Percentiles rank a stretch among this genome's conserved stretches.
Evolutionary conservation across 768 basidiomycete genomes (phyloP).

Genomic region (Macrolepiota fuliginosa): DNA sequence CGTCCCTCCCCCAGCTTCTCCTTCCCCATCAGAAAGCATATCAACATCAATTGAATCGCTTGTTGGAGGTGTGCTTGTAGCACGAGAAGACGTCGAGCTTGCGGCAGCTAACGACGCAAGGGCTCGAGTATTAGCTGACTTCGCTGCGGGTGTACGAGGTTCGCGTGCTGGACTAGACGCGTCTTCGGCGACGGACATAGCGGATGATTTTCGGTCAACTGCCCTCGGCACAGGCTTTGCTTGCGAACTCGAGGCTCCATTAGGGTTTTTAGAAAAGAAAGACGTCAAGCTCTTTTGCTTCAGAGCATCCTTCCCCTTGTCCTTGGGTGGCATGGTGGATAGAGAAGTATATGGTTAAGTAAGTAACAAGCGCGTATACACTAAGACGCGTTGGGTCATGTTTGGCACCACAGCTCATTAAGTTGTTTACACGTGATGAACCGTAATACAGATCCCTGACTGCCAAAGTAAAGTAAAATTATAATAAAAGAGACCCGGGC

Average conservation of each 20-base stretch:
- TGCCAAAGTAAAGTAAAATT: neutral
- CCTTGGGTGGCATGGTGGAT: slow-evolving; percentile 37
- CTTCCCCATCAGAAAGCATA: slow-evolving; percentile 55
- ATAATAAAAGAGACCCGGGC: neutral
- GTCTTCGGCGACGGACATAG: slow-evolving; percentile 20
- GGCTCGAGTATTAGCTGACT: slow-evolving; percentile 24
- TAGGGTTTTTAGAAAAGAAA: slow-evolving; percentile 50
- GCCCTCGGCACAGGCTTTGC: slow-evolving; percentile 22
- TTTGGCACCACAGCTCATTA: neutral
- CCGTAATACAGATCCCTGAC: neutral
- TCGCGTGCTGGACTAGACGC: slow-evolving; percentile 33
- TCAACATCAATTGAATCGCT: slow-evolving; percentile 80
- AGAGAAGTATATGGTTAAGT: neutral
- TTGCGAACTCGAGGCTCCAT: slow-evolving; percentile 22
- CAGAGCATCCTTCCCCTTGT: slow-evolving; percentile 37
- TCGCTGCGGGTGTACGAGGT: slow-evolving; percentile 40
- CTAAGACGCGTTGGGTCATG: slow-evolving; percentile 8
- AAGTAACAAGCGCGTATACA: neutral
- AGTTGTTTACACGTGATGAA: slow-evolving; percentile 3
- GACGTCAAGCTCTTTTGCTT: slow-evolving; percentile 77
- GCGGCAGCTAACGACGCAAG: slow-evolving; percentile 38
- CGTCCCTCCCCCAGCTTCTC: slow-evolving; percentile 36
- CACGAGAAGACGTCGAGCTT: slow-evolving; percentile 44
- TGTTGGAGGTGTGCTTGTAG: slow-evolving; percentile 68
- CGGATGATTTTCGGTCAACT: slow-evolving; percentile 6